Percentiles rank a stretch among this genome's conserved stretches.
These are phyloP conservation scores for Takakia lepidozioides DNA, from an alignment of 225 moss, liverwort and hornwort species.

Conservation along the genomic window DNA sequence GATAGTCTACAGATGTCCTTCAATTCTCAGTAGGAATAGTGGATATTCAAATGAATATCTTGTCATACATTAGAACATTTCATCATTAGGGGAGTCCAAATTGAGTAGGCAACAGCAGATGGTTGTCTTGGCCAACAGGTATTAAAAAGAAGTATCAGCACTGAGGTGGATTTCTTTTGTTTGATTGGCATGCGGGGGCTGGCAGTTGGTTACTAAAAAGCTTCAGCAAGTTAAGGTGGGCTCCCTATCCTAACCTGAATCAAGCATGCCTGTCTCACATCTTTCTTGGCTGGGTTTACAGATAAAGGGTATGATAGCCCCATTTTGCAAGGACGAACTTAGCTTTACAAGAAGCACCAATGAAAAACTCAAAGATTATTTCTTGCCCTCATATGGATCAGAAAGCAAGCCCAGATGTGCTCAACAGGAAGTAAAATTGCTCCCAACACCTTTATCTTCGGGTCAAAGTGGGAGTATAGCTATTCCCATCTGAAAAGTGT, in stretches of 20 bases:
- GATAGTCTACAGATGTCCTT: no score
- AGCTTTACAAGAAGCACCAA: conserved; percentile 5
- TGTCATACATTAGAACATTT: no score
- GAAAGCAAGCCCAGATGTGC: conserved; percentile 3
- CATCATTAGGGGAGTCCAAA: no score
- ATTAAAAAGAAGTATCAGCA: no score
- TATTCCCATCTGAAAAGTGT: no score
- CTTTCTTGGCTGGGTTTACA: conserved; percentile 5
- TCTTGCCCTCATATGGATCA: conserved; percentile 2
- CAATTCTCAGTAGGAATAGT: no score
- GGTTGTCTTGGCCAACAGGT: no score
- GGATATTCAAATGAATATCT: no score
- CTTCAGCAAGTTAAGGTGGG: conserved; percentile 41
- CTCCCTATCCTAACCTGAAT: background rate
- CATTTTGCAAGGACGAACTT: conserved; percentile 2
- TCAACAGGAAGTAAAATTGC: conserved; percentile 7
- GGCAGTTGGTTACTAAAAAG: conserved; percentile 33
- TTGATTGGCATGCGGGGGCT: conserved; percentile 17
- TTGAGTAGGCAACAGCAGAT: no score
- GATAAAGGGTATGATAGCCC: conserved; percentile 5
- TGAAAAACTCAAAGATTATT: conserved; percentile 8
- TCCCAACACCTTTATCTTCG: conserved; percentile 1
- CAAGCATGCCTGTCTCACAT: background rate
- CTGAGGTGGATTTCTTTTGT: conserved; percentile 12
- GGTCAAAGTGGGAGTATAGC: no score